Percentiles rank a stretch among this genome's conserved stretches.
These are phyloP conservation scores for Starmerella apis DNA, from an alignment of 805 yeast species.

Conservation along the genomic window DNA sequence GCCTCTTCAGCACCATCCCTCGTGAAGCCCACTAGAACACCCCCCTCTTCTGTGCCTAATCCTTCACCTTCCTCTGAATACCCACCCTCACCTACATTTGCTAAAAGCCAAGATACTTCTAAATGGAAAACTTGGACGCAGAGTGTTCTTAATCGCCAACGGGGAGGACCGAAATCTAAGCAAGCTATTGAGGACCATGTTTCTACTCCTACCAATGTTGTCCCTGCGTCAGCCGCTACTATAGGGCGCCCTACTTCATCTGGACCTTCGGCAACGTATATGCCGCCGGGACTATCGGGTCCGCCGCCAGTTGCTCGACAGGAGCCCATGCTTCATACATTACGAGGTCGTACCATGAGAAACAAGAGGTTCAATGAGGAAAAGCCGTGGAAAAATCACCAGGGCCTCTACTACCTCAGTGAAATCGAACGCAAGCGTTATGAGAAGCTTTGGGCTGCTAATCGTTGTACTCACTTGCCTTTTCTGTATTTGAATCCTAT, in stretches of 20 bases:
- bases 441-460: constrained; percentile 90
- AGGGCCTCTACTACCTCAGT: constrained; percentile 40
- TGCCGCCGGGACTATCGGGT: neutral
- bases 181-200: neutral
- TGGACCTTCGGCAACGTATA: neutral
- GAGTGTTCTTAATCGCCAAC: constrained; percentile 1
- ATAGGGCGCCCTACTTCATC: neutral
- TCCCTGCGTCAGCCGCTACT: no score
- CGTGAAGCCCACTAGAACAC: neutral
- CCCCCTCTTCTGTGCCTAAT: neutral
- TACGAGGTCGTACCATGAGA: constrained; percentile 35
- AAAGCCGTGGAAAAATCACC: constrained; percentile 89
- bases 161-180: neutral
- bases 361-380: constrained; percentile 59
- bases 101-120: neutral
- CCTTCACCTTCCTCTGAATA: neutral
- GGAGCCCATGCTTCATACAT: constrained; percentile 20
- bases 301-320: neutral
- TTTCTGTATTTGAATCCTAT: constrained; percentile 13
- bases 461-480: constrained; percentile 44
- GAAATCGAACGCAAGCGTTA: constrained; percentile 70
- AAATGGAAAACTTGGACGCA: constrained; percentile 5
- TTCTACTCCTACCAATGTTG: no score
- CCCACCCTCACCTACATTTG: neutral
- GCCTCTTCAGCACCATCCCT: neutral